These are phyloP conservation scores for Metschnikowia borealis DNA, from an alignment of 805 yeast genomes.

Conservation along the genomic window DNA sequence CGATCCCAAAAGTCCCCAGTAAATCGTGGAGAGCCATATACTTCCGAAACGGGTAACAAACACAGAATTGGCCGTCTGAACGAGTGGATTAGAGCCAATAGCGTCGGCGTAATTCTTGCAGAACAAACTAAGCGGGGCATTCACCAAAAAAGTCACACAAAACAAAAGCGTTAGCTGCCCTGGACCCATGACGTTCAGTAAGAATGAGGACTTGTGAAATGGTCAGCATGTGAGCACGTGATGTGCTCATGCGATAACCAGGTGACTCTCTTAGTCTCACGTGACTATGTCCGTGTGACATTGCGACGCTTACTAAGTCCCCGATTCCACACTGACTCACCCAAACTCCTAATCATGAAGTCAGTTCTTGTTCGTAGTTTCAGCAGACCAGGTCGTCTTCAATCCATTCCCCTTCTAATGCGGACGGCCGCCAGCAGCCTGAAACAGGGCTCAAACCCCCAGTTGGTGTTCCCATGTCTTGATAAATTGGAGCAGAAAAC, in stretches of 20 bases:
- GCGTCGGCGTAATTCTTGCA: conserved; percentile 11
- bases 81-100: conserved; percentile 13
- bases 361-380: neutral
- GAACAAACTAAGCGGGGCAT: conserved; percentile 21
- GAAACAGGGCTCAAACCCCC: conserved; percentile 49
- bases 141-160: conserved; percentile 15
- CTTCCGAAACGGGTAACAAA: conserved; percentile 28
- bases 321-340: neutral
- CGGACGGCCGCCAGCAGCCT: neutral
- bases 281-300: neutral
- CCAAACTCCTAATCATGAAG: neutral
- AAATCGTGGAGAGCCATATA: conserved; percentile 25
- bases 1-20: conserved; percentile 12
- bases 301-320: conserved; percentile 2
- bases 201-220: too few species aligned
- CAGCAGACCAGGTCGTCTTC: neutral
- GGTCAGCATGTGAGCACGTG: too few species aligned
- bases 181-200: neutral
- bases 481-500: conserved; percentile 67
- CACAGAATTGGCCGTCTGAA: conserved; percentile 18
- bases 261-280: neutral
- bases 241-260: neutral
- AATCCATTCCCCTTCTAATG: neutral
- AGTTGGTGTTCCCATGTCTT: conserved; percentile 76
- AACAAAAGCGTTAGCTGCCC: neutral